Evolutionary conservation across 768 basidiomycete genomes (phyloP).

Genomic region (Kwoniella europaea): DNA sequence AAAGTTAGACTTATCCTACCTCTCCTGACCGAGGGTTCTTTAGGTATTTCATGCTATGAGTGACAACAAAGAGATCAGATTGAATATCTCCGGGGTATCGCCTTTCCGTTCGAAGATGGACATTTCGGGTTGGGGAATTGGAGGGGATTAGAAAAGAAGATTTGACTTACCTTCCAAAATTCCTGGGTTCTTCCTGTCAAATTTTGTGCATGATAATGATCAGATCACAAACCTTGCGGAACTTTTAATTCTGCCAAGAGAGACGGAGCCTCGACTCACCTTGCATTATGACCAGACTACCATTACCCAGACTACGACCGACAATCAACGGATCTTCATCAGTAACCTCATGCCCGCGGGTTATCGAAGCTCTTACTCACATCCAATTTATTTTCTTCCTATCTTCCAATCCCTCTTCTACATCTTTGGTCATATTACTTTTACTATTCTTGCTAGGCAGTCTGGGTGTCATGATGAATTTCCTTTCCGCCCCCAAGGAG

Average conservation of each 20-base stretch:
- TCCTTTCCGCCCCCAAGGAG: slow-evolving; percentile 59
- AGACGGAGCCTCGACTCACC: slow-evolving; percentile 36
- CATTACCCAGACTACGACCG: slow-evolving; percentile 54
- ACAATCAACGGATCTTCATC: not conserved
- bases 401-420: slow-evolving; percentile 25
- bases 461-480: slow-evolving; percentile 59
- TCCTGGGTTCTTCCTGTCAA: slow-evolving; percentile 58
- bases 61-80: not conserved
- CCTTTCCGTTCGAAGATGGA: too few species aligned
- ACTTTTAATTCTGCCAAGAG: not conserved
- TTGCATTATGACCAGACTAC: slow-evolving; percentile 61
- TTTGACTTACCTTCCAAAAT: slow-evolving; percentile 60
- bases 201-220: not conserved
- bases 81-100: not conserved
- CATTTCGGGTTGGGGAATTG: too few species aligned
- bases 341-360: too few species aligned
- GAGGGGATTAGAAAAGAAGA: not conserved
- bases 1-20: slow-evolving; percentile 61
- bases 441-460: slow-evolving; percentile 31
- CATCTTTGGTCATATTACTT: not conserved
- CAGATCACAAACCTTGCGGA: too few species aligned
- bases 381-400: slow-evolving; percentile 50
- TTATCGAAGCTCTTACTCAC: too few species aligned
- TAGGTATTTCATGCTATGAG: slow-evolving; percentile 58
- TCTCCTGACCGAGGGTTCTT: slow-evolving; percentile 56